Base-by-base conservation (phyloP, 495 filamentous ascomycete genomes). In the Daldinia vernicosa region DNA sequence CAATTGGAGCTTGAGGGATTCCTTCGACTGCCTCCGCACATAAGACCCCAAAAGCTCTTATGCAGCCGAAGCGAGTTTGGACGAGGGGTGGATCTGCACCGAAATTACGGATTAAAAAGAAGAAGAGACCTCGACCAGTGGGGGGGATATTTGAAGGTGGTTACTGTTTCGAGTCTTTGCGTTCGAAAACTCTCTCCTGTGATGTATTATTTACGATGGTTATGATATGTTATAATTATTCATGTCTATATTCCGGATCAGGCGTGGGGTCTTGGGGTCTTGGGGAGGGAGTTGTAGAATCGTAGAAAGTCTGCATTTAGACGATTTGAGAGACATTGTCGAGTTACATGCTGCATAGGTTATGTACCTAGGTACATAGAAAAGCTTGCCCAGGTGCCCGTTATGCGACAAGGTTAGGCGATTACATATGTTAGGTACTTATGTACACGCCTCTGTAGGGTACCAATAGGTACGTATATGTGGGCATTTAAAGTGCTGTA, bases 61-160 rank as follows among this genome's bases (percentile, higher is more conserved):
- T 71, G 71, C 67, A 70, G 67, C 63, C 71, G 72, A 75, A 72
- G 72, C 72, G 72, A 75, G 69, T 60, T 57, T 14, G 57, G 39
- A 59, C 57, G 71, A 74, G 67, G 72, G 69, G 72, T 75, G 72
- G 72, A 75, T 75, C 72, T 75, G 69, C 72, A 67, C 63, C 64
- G 72, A 74, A 71, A 74, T 71, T n/a, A n/a, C n/a, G n/a, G n/a
- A n/a, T n/a, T 71, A 71, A 67, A 63, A 57, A 54, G n/a, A 32
- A 61, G 26, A 64, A 27, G 28, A 63, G 55, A 67, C 60, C 47
- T 63, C 53, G 64, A 67, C 63, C 59, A 61, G 69, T 63, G 69
- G 69, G 69, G 69, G 57, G 30, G n/a, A 40, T 39, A 47, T 54
- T 37, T 51, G 37, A 57, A n/a, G 39, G 45, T 35, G 19, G 39